phyloP scores from a whole-genome alignment of 225 moss, liverwort and hornwort genomes.

The Physcomitrellopsis africana region DNA sequence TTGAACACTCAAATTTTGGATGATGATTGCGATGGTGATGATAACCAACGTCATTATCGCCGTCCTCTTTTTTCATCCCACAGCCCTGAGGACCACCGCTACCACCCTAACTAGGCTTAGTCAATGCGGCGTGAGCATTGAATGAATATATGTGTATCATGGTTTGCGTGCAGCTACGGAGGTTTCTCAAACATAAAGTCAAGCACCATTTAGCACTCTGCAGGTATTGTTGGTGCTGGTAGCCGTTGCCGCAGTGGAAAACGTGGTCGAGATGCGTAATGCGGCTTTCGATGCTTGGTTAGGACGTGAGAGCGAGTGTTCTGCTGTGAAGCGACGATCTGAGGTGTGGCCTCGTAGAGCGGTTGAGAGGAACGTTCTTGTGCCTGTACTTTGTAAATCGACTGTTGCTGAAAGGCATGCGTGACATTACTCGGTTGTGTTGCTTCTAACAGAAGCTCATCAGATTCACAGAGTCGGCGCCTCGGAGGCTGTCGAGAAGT shows the following conservation, averaged over 20 bases:
- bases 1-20: no score
- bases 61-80: no score
- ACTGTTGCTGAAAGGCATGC: background rate
- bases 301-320: background rate
- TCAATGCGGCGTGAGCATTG: conserved; percentile 20
- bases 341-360: background rate
- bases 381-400: background rate
- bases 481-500: no score
- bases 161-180: background rate
- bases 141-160: conserved; percentile 1
- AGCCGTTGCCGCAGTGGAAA: background rate
- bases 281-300: background rate
- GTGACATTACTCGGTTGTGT: background rate
- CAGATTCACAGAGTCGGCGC: background rate
- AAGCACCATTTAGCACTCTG: background rate
- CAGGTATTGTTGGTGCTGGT: background rate
- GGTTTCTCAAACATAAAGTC: background rate
- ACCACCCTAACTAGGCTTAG: background rate
- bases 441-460: no score
- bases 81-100: no score
- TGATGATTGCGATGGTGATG: no score
- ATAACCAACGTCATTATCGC: no score
- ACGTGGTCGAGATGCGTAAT: background rate
- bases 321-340: background rate
- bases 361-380: background rate